Conservation (phyloP, 2,329 filamentous ascomycete genomes). For the Ustilaginoidea virens region DNA sequence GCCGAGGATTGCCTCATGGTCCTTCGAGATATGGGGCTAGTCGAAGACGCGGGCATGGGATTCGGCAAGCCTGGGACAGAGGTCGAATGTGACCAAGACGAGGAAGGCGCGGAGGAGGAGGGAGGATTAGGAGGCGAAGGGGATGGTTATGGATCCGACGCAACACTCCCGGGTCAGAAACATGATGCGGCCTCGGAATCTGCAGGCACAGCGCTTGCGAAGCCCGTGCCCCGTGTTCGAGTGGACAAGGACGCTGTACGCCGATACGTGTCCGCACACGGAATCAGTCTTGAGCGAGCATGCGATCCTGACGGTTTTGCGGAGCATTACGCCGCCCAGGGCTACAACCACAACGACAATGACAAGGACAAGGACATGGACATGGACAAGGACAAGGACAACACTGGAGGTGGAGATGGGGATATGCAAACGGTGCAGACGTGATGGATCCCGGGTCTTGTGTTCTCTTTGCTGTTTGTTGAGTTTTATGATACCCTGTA, state of each 20-base stretch:
- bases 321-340: conserved; percentile 44
- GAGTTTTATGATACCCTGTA: no score
- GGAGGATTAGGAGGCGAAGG: not conserved
- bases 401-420: no score
- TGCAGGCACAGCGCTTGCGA: conserved; percentile 5
- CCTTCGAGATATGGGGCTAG: conserved; percentile 64
- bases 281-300: conserved; percentile 45
- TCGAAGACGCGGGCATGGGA: conserved; percentile 39
- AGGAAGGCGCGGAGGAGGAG: conserved; percentile 8
- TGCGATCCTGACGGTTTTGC: conserved; percentile 65
- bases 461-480: no score
- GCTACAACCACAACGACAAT: conserved; percentile 17
- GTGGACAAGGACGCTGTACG: conserved; percentile 42
- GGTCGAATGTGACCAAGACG: conserved; percentile 4
- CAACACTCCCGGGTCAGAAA: no score
- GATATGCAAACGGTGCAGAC: no score
- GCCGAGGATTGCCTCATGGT: conserved; percentile 69
- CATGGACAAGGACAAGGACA: no score
- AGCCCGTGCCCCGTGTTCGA: conserved; percentile 28
- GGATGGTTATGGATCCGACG: no score
- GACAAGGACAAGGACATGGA: conserved; percentile 12
- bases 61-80: conserved; percentile 19
- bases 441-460: no score
- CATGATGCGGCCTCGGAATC: not conserved
- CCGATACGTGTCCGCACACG: conserved; percentile 49